These are phyloP conservation scores for Clavispora asparagi DNA, from an alignment of 805 yeast genomes.

Conservation along the genomic window DNA sequence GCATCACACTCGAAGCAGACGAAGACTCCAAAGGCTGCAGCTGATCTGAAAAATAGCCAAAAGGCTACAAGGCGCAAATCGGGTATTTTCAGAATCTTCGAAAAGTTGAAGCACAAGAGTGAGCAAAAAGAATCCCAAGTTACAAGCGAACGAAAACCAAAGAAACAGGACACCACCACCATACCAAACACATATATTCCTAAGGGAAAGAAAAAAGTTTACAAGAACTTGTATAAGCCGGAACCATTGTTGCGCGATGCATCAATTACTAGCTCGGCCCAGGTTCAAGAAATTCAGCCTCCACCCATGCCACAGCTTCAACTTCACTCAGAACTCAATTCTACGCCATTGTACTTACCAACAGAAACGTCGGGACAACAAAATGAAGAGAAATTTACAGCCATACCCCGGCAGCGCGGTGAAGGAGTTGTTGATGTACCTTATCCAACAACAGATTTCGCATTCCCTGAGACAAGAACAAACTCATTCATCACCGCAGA, in stretches of 20 bases:
- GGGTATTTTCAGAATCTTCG: neutral
- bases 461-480: neutral
- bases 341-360: too few species aligned
- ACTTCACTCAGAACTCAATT: too few species aligned
- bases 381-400: too few species aligned
- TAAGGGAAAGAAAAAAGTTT: slow-evolving; percentile 19
- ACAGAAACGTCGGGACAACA: too few species aligned
- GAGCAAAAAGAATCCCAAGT: slow-evolving; percentile 4
- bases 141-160: slow-evolving; percentile 1
- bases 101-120: neutral
- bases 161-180: slow-evolving; percentile 1
- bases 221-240: slow-evolving; percentile 18
- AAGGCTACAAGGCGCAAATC: neutral
- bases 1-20: neutral
- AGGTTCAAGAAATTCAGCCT: neutral
- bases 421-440: neutral
- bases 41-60: neutral
- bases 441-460: too few species aligned
- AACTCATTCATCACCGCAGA: neutral
- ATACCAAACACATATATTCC: slow-evolving; percentile 19
- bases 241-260: slow-evolving; percentile 17
- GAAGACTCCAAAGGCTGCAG: neutral
- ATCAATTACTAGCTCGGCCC: slow-evolving; percentile 3
- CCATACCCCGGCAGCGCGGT: too few species aligned
- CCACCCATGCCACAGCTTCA: too few species aligned